Conservation (phyloP, 495 filamentous ascomycete species). For the Friedmanniomyces endolithicus region DNA sequence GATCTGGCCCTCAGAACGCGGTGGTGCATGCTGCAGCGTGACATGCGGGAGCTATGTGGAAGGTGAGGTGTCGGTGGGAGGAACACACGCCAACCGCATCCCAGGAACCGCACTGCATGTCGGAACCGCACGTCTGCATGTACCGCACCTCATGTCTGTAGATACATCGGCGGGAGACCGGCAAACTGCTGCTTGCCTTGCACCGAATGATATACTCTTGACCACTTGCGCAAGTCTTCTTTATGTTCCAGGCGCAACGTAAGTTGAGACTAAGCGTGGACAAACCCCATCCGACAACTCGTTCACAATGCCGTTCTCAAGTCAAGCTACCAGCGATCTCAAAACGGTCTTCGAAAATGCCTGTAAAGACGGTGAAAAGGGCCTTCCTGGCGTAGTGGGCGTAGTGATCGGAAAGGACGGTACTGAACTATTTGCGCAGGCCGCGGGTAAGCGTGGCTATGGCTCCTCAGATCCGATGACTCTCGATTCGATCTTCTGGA, state of each 20-base stretch:
- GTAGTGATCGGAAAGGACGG: constrained; percentile 38
- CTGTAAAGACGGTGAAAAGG: constrained; percentile 4
- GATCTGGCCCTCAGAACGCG: not conserved
- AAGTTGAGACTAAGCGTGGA: no score
- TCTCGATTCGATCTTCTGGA: constrained; percentile 43
- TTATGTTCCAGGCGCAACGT: no score
- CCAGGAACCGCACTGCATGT: not conserved
- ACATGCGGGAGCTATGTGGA: not conserved
- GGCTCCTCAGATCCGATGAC: constrained; percentile 34
- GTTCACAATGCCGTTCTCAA: not conserved
- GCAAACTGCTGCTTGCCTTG: no score
- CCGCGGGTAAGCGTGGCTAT: constrained; percentile 35
- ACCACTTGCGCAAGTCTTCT: no score
- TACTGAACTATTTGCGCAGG: constrained; percentile 35
- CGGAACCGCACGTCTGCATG: not conserved
- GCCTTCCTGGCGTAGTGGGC: constrained; percentile 35
- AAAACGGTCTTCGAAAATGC: not conserved
- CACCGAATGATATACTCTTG: not conserved
- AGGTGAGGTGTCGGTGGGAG: not conserved
- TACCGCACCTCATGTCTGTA: no score
- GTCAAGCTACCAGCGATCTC: not conserved
- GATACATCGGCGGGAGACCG: no score
- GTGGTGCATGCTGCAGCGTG: not conserved
- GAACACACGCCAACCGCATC: not conserved
- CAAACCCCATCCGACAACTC: not conserved